Percentiles rank a stretch among this genome's conserved stretches.
Evolutionary conservation across 768 basidiomycete species (phyloP).

Genomic region (Lactarius tabidus): DNA sequence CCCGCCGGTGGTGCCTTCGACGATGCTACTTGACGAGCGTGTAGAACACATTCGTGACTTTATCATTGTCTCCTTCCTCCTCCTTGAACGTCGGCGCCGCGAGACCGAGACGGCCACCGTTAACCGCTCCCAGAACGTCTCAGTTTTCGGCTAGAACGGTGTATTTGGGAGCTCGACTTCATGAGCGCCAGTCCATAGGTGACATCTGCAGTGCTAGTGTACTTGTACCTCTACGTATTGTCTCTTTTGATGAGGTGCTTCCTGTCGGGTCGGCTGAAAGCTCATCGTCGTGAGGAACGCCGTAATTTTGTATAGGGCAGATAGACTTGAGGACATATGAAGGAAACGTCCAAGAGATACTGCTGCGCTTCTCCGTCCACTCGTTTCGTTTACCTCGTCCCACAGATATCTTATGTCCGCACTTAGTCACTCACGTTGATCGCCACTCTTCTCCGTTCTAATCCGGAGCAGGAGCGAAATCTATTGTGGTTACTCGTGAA

Average conservation of each 20-base stretch:
- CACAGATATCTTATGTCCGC: slow-evolving; percentile 76
- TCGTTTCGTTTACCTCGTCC: neutral
- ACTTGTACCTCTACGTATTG: neutral
- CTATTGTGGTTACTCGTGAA: slow-evolving; percentile 87
- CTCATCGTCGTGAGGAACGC: neutral
- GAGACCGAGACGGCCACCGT: slow-evolving; percentile 17
- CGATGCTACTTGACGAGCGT: slow-evolving; percentile 19
- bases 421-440: slow-evolving; percentile 78
- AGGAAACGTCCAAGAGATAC: too few species aligned
- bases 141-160: neutral
- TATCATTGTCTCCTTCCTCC: slow-evolving; percentile 22
- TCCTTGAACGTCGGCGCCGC: slow-evolving; percentile 25
- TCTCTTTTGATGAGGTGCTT: too few species aligned
- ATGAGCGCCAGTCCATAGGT: neutral
- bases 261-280: neutral
- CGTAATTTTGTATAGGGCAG: too few species aligned
- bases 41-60: slow-evolving; percentile 21
- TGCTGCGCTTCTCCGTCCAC: slow-evolving; percentile 21
- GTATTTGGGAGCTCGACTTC: neutral
- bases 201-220: neutral
- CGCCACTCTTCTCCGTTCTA: slow-evolving; percentile 74
- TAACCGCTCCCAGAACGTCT: slow-evolving; percentile 6
- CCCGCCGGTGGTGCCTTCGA: slow-evolving; percentile 17
- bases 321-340: too few species aligned
- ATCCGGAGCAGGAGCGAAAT: slow-evolving; percentile 98